Percentiles rank a stretch among this genome's conserved stretches.
These are phyloP conservation scores for Isoetes taiwanensis DNA, from an alignment of 75 land plant species.

Conservation along the genomic window DNA sequence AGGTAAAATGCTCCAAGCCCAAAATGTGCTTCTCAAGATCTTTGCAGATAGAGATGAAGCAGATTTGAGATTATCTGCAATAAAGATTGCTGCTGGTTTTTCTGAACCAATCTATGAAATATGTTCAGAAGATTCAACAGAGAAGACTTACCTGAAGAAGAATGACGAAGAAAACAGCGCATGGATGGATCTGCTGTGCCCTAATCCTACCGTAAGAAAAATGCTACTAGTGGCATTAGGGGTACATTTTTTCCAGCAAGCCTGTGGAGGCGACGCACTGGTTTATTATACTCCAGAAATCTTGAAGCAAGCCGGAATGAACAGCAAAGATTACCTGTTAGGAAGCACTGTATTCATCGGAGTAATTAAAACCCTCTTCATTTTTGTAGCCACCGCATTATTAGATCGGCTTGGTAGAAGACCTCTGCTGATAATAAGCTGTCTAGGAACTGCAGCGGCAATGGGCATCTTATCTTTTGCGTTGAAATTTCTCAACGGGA, in stretches of 20 bases:
- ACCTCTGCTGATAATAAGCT: background rate
- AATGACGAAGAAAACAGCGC: background rate
- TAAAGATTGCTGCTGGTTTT: background rate
- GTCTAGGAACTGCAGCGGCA: background rate
- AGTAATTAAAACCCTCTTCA: background rate
- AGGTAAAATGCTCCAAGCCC: background rate
- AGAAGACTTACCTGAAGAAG: too few species aligned
- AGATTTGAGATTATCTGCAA: background rate
- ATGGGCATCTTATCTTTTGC: background rate
- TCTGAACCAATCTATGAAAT: too few species aligned
- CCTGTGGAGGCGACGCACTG: background rate
- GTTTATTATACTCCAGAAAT: conserved; percentile 3
- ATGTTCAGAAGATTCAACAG: too few species aligned
- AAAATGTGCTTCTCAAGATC: background rate
- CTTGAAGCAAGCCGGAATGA: too few species aligned
- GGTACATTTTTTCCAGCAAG: conserved; percentile 5
- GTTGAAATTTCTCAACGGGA: background rate
- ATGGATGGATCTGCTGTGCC: background rate
- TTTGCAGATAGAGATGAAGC: background rate
- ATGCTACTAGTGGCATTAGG: background rate
- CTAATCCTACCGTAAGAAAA: background rate
- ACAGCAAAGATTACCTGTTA: background rate
- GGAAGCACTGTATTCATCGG: background rate
- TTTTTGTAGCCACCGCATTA: background rate
- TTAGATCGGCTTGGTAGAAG: background rate